A percentile compares a stretch with the other conserved stretches of the same genome.
Conservation (phyloP, 2,329 filamentous ascomycete species). For the Sphaerulina vaccinii region DNA sequence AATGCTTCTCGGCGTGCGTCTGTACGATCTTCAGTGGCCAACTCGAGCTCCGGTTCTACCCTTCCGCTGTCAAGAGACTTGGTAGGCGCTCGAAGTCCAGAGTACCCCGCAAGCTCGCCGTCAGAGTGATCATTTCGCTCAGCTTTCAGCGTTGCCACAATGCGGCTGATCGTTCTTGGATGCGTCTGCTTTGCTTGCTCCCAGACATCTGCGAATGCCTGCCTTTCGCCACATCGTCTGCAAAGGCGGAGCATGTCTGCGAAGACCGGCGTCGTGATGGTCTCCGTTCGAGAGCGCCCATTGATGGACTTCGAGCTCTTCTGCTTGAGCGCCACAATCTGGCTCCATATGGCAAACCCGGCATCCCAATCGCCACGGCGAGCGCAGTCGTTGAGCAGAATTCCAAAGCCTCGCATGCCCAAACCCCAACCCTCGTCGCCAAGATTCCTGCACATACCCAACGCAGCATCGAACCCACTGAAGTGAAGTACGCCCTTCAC, state of each 20-base stretch:
- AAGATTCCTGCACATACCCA: conserved; percentile 45
- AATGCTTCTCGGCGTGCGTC: not conserved
- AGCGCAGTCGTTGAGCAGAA: conserved; percentile 44
- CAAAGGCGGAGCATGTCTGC: conserved; percentile 31
- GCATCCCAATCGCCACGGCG: conserved; percentile 39
- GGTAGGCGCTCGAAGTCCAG: not conserved
- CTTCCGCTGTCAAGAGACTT: not conserved
- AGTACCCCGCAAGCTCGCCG: too few relatives aligned
- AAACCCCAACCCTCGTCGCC: conserved; percentile 48
- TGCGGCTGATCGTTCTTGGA: not conserved
- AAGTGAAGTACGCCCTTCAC: conserved; percentile 47
- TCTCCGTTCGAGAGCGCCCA: conserved; percentile 15
- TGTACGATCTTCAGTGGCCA: not conserved
- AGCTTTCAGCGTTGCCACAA: not conserved
- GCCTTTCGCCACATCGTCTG: conserved; percentile 18
- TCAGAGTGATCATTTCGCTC: not conserved
- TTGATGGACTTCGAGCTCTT: conserved; percentile 14
- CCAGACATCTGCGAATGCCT: conserved; percentile 20
- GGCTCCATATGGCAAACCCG: conserved; percentile 44
- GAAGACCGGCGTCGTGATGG: conserved; percentile 22
- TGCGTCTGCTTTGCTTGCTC: conserved; percentile 10
- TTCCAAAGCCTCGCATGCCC: conserved; percentile 40
- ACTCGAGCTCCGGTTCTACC: not conserved
- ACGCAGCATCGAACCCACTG: conserved; percentile 45
- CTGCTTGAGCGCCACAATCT: conserved; percentile 36